Evolutionary conservation across 371 early-diverging fungal genomes (phyloP), one percentile per base, ranked within the genome.

Genomic region (Basidiobolus meristosporus): DNA sequence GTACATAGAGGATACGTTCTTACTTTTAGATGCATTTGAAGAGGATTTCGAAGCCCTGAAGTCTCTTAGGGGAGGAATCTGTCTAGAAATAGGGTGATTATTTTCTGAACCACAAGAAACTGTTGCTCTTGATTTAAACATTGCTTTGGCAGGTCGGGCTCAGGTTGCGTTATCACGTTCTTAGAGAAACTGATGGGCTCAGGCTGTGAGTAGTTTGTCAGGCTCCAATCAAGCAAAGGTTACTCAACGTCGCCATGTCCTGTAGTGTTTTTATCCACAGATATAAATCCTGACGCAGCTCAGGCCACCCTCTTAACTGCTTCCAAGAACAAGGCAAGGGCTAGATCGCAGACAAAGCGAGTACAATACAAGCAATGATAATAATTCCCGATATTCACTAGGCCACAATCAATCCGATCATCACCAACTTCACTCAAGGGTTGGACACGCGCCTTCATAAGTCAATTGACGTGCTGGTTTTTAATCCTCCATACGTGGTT

Each of bases 401-500:
- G 68, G 40, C 65, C 3, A 41, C 51, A 2, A 54, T 81, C 2
- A 79, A 87, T 36, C 36, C 69, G 5, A 51, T 84, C 7, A 53
- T 51, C 16, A 68, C 79, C 6, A 59, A 73, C 18, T 61, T 84
- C 31, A 56, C 61, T 1, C 46, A 57, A 30, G 65, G 62, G 3
- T 46, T 83, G 10, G 39, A 65, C 7, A 68, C 72, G 1, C 59
- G 82, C 17, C 48, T 79, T 14, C 28, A 45, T 17, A 44, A 60
- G 16, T 31, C 43, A 0, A 48, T 90, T n/a, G 95, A 93, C 51
- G 53, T 90, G 10, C 50, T 89, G n/a, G 63, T 82, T 15, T 90
- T 90, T 54, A 93, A 93, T 53, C 91, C 95, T 6, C 95, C 95
- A 0, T 93, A 93, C 56, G 89, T 79, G 2, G 39, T 51, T 3